These are phyloP conservation scores for Suhomyces panamericanus DNA, from an alignment of 1,139 yeast genomes.

Conservation along the genomic window DNA sequence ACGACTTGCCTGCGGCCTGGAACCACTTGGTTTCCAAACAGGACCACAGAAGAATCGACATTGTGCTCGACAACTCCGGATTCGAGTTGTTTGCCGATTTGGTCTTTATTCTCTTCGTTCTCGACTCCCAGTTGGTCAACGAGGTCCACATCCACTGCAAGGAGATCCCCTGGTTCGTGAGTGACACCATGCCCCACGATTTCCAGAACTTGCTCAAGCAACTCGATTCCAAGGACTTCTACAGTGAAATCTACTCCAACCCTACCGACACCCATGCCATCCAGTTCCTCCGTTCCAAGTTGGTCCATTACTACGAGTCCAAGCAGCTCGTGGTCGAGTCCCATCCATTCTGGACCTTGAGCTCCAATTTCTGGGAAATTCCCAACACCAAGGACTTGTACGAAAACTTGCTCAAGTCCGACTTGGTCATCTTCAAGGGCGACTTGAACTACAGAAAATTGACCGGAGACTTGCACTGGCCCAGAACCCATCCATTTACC, in stretches of 20 bases:
- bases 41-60: conserved; percentile 59
- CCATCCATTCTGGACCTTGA: conserved; percentile 84
- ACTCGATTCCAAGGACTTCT: conserved; percentile 53
- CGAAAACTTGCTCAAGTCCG: conserved; percentile 51
- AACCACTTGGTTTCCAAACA: conserved; percentile 32
- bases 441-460: conserved; percentile 93
- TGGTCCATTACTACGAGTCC: conserved; percentile 47
- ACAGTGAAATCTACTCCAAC: conserved; percentile 43
- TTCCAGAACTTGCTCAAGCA: conserved; percentile 60
- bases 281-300: conserved; percentile 46
- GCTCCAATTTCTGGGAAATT: conserved; percentile 70
- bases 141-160: conserved; percentile 83
- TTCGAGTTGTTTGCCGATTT: conserved; percentile 92
- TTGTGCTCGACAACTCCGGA: conserved; percentile 92
- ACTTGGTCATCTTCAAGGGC: conserved; percentile 85
- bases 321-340: conserved; percentile 61
- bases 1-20: conserved; percentile 77
- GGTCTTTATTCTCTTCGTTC: conserved; percentile 67
- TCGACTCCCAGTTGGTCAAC: conserved; percentile 66
- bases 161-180: conserved; percentile 94
- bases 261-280: conserved; percentile 26
- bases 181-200: conserved; percentile 89
- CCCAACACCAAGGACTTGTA: conserved; percentile 50
- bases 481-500: conserved; percentile 69
- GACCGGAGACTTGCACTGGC: conserved; percentile 90